phyloP scores from a whole-genome alignment of 2,329 filamentous ascomycete species.

The Biscogniauxia sp. region DNA sequence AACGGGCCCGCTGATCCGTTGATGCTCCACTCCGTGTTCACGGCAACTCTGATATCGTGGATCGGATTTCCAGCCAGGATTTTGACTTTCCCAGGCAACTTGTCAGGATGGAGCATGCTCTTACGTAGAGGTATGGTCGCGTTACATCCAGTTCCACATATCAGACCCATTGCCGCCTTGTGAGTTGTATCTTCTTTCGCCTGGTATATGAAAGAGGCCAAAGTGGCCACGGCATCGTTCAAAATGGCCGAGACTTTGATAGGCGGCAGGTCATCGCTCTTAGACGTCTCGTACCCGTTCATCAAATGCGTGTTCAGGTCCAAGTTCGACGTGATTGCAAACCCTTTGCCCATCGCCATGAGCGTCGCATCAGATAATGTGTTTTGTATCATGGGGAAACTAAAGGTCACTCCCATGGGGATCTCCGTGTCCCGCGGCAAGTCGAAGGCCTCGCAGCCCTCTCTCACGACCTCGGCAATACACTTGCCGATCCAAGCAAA shows the following conservation, averaged over 20 bases:
- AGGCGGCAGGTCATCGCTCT: conserved; percentile 51
- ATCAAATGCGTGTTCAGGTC: conserved; percentile 60
- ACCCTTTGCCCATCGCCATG: conserved; percentile 68
- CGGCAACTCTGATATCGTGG: conserved; percentile 63
- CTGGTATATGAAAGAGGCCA: conserved; percentile 74
- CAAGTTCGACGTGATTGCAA: conserved; percentile 58
- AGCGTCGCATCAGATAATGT: conserved; percentile 61
- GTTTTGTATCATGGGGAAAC: conserved; percentile 66
- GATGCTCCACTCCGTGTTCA: conserved; percentile 86
- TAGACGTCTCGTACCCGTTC: conserved; percentile 56
- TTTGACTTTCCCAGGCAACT: conserved; percentile 51
- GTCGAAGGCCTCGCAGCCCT: conserved; percentile 46
- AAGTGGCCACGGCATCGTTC: conserved; percentile 77
- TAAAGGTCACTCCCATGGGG: conserved; percentile 68
- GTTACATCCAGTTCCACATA: conserved; percentile 79
- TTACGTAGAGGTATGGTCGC: conserved; percentile 73
- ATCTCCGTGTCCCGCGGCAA: conserved; percentile 46
- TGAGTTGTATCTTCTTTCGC: conserved; percentile 59
- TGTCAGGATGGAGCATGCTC: conserved; percentile 60
- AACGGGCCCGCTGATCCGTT: conserved; percentile 70
- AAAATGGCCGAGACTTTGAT: conserved; percentile 74
- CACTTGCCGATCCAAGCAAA: conserved; percentile 81
- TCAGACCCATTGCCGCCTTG: conserved; percentile 74
- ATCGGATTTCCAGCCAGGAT: conserved; percentile 44
- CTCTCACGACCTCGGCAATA: conserved; percentile 69